These are phyloP conservation scores for Wickerhamomyces mucosus DNA, from an alignment of 805 yeast species.

Conservation along the genomic window DNA sequence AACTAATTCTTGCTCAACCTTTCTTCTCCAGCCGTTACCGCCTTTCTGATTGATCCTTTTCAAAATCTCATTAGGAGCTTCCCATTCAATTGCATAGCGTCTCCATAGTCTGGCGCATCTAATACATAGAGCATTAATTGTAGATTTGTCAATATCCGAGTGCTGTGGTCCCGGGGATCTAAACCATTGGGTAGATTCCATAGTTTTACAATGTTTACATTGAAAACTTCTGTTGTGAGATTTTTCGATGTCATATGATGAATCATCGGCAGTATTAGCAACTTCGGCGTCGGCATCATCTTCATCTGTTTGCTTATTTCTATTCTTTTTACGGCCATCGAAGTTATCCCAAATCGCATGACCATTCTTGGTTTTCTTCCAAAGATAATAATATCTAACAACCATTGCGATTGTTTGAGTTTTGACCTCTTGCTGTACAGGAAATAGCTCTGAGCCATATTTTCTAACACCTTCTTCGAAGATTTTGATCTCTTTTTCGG, in stretches of 20 bases:
- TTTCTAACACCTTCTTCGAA: conserved; percentile 71
- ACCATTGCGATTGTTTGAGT: conserved; percentile 69
- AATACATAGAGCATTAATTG: conserved; percentile 58
- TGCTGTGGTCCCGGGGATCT: conserved; percentile 54
- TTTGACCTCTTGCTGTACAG: conserved; percentile 60
- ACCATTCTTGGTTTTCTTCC: conserved; percentile 84
- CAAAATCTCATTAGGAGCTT: conserved; percentile 58
- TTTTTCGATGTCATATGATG: conserved; percentile 53
- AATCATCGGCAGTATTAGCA: conserved; percentile 48
- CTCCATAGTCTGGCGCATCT: conserved; percentile 92
- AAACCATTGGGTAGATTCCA: conserved; percentile 53
- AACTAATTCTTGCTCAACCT: conserved; percentile 56
- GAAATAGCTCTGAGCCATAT: conserved; percentile 72
- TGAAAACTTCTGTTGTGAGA: conserved; percentile 32
- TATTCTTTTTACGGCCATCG: conserved; percentile 64
- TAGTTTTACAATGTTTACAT: conserved; percentile 68
- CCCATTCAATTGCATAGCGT: conserved; percentile 83
- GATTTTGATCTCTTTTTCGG: conserved; percentile 46
- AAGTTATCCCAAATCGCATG: conserved; percentile 73
- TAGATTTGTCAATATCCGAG: conserved; percentile 20
- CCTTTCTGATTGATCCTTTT: conserved; percentile 33
- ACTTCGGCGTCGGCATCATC: conserved; percentile 14
- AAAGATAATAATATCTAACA: conserved; percentile 79
- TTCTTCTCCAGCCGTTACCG: conserved; percentile 47
- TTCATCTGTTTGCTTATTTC: conserved; percentile 19